phyloP scores from a whole-genome alignment of 2,329 filamentous ascomycete genomes.

The Sporothrix protearum region DNA sequence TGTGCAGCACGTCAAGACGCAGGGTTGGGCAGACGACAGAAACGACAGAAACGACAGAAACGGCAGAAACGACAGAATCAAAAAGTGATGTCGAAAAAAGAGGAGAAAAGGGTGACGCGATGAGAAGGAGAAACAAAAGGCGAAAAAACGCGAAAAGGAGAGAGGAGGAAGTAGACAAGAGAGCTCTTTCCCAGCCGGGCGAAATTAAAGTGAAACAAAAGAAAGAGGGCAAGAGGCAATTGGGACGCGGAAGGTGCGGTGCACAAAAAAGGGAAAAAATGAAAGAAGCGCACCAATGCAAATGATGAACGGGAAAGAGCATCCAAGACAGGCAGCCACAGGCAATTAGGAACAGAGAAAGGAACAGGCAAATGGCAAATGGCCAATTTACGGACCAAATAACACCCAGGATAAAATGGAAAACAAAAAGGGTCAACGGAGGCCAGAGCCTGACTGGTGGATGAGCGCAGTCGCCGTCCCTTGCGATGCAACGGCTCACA shows the following conservation, averaged over 20 bases:
- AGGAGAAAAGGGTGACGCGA: constrained; percentile 10
- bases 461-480: neutral
- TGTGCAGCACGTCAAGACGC: neutral
- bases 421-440: neutral
- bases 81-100: constrained; percentile 7
- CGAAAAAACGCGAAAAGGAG: constrained; percentile 10
- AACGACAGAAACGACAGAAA: neutral
- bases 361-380: neutral
- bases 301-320: neutral
- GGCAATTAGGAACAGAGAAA: neutral
- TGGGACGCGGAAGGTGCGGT: neutral
- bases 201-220: neutral
- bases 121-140: neutral
- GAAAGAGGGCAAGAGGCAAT: neutral
- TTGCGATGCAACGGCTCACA: neutral
- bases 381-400: neutral
- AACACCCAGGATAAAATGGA: neutral
- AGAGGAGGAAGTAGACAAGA: constrained; percentile 1
- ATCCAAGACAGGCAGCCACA: constrained; percentile 4
- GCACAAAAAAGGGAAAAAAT: neutral
- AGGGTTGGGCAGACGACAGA: neutral
- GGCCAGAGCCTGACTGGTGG: neutral
- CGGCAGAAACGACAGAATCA: neutral
- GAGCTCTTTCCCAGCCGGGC: constrained; percentile 7
- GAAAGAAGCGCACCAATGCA: neutral